phyloP scores from a whole-genome alignment of 768 basidiomycete genomes.

The Pleurotus pulmonarius region DNA sequence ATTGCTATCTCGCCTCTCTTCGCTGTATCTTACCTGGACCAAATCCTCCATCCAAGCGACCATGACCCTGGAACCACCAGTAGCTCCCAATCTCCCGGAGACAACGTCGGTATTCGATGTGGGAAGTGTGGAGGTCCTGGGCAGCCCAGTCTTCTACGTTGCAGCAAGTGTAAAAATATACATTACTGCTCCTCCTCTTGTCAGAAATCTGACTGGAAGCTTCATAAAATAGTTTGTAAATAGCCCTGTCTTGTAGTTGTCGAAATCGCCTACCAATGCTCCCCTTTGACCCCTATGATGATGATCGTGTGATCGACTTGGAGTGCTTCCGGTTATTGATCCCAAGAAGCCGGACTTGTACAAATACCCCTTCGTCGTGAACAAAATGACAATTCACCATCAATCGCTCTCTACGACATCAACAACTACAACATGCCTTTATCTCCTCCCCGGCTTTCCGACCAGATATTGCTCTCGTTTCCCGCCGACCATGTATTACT shows the following conservation, averaged over 20 bases:
- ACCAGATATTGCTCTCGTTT: conserved; percentile 32
- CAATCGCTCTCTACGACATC: not conserved
- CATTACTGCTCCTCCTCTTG: conserved; percentile 28
- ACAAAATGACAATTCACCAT: not conserved
- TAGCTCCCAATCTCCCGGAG: not conserved
- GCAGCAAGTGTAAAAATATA: conserved; percentile 24
- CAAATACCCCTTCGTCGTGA: not conserved
- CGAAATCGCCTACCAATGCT: no score
- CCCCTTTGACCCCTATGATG: no score
- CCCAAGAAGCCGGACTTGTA: not conserved
- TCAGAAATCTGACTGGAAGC: conserved; percentile 16
- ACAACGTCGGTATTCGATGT: conserved; percentile 11
- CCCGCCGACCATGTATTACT: conserved; percentile 48
- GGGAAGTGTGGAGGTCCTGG: conserved; percentile 26
- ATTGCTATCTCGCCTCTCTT: conserved; percentile 53
- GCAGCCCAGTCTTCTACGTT: conserved; percentile 21
- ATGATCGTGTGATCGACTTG: no score
- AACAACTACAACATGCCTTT: conserved; percentile 10
- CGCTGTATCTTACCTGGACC: conserved; percentile 45
- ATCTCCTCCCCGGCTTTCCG: conserved; percentile 28
- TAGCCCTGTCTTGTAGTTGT: no score
- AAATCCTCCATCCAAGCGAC: conserved; percentile 13
- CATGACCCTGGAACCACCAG: not conserved
- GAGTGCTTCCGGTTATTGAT: not conserved
- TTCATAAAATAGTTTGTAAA: not conserved